Base-by-base conservation (phyloP, 2,329 filamentous ascomycete species). In the Cladosporium sp. region DNA sequence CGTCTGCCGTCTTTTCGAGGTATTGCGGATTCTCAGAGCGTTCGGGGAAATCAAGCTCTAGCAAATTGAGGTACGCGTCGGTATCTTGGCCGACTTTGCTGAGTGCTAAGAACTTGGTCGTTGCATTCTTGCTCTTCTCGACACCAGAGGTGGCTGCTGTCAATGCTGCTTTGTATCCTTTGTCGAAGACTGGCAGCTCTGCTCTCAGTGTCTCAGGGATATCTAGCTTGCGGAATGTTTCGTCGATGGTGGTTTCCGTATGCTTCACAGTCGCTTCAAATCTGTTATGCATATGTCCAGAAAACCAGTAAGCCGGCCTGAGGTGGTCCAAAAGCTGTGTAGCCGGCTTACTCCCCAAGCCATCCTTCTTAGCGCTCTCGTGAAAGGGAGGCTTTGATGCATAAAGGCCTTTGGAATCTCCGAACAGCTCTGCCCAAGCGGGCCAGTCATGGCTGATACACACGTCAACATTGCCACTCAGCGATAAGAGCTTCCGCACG, bases 381-480 rank as follows among this genome's bases (percentile, higher is more conserved):
- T 87, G 83, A 69, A 98, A 95, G 72, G 87, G 83, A 0, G 84
- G 84, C 80, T 98, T 98, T 75, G 31, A 37, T 1, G 29, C 33
- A 28, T 57, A 57, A 2, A 57, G 55, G 3, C 21, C 3, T n/a
- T 57, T 5, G 1, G 11, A 4, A 18, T 83, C 85, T 31, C 80
- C 81, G 76, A 92, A 96, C 1, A 99, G 80, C 52, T 81, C 80
- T 55, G 83, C 79, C 56, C 84, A 80, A 74, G 98, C 84, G 4
- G 95, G 95, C 95, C 95, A 99, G 80, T 99, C 95, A 75, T 99
- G 95, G 71, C 93, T 97, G 62, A 99, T 79, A 3, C 93, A 92
- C 52, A 99, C 81, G 71, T 99, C 95, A 40, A 98, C 88, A 74
- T 96, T 93, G 18, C 90, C 91, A n/a, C 88, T 85, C 35, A 98